Evolutionary conservation across 768 basidiomycete genomes (phyloP), one percentile per base, ranked within the genome.

Genomic region (Lentinula edodes): DNA sequence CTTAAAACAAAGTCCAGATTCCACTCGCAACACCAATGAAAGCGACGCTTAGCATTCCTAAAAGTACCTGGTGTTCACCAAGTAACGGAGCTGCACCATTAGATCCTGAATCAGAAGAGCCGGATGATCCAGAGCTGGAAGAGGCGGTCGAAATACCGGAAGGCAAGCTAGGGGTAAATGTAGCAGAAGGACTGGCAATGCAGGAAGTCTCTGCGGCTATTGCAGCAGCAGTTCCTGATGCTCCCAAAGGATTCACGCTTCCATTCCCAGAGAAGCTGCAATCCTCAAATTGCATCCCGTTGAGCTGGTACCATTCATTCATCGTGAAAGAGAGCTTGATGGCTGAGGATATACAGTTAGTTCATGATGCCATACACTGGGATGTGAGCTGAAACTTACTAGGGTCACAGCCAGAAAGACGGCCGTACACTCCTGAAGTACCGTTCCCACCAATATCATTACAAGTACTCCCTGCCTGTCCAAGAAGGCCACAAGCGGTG

Each of bases 241-340:
- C 80, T 15, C 84, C 83, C 3, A 68, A 69, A 15, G 76, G 10
- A 67, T 91, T 90, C 64, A 92, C 77, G 15, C 91, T 92, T 5
- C 87, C 94, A 69, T 97, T 97, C 7, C 94, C 93, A 57, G 73
- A 72, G 70, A 97, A 96, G 76, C 81, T 83, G 75, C 94, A 96
- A 7, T 90, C 79, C 56, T 81, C 76, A 16, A 75, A 68, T 58
- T 86, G 75, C 63, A 82, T 81, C 71, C 81, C 82, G 60, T 82
- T 83, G 35, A 77, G 71, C 67, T 90, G 84, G 69, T 88, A 95
- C 71, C 83, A 93, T 62, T 86, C 76, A 71, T 83, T 89, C 85
- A 95, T 90, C 52, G 88, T 86, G 71, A 84, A 96, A 20, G 90
- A 91, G 39, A 93, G 74, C 78, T 93, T 89, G 73, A 89, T 80